Evolutionary conservation across 2,329 filamentous ascomycete species (phyloP).

Genomic region (Diatrype stigma): DNA sequence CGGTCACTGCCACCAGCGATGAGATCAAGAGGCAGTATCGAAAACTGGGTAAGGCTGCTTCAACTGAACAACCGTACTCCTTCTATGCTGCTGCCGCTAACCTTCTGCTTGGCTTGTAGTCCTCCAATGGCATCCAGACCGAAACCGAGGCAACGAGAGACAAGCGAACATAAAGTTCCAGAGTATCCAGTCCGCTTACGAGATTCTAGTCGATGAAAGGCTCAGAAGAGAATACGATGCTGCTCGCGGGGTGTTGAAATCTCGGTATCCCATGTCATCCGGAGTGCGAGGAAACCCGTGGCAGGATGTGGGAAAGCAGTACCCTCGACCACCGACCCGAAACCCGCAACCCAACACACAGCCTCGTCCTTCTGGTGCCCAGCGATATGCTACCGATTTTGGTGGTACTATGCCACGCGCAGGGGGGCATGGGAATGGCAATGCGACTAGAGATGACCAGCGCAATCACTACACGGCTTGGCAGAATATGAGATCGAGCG

Average conservation of each 20-base stretch:
- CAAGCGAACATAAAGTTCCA: constrained; percentile 82
- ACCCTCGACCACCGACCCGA: constrained; percentile 43
- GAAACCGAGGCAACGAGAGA: constrained; percentile 76
- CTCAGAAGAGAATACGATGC: constrained; percentile 52
- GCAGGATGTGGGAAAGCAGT: constrained; percentile 45
- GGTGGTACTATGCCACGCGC: constrained; percentile 15
- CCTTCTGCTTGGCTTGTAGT: constrained; percentile 42
- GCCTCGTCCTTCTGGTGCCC: constrained; percentile 33
- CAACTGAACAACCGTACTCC: not conserved
- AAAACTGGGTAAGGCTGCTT: constrained; percentile 61
- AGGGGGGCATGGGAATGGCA: constrained; percentile 10
- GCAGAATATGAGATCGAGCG: constrained; percentile 28
- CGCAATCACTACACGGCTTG: constrained; percentile 29
- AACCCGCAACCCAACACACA: constrained; percentile 15
- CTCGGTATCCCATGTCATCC: constrained; percentile 44
- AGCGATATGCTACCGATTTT: constrained; percentile 35
- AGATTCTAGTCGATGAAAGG: constrained; percentile 57
- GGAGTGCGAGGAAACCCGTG: constrained; percentile 57
- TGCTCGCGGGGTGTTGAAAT: constrained; percentile 32
- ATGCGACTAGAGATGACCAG: constrained; percentile 17
- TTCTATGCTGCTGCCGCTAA: constrained; percentile 20
- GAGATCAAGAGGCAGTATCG: constrained; percentile 85
- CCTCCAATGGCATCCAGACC: constrained; percentile 82
- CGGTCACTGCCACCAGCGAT: constrained; percentile 60
- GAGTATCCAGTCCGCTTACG: constrained; percentile 79